phyloP scores from a whole-genome alignment of 176 grass and related monocot species.

The Musa beccarii region DNA sequence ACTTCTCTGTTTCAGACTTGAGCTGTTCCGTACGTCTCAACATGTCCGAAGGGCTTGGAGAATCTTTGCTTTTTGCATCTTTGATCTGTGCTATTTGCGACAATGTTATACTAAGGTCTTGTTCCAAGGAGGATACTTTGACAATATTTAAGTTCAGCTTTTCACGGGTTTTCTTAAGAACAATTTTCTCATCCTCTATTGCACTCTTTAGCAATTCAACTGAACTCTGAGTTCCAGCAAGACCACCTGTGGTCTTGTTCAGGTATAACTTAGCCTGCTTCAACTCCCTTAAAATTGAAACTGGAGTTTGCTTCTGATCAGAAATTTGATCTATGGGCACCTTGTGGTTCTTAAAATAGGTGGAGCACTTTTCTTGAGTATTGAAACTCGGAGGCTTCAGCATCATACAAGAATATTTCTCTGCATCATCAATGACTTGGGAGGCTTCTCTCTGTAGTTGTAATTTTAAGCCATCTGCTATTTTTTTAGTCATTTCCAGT shows the following conservation, averaged over 20 bases:
- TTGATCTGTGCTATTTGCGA: conserved; percentile 34
- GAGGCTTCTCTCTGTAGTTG: conserved; percentile 42
- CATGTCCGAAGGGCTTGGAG: conserved; percentile 44
- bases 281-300: conserved; percentile 57
- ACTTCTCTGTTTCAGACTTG: conserved; percentile 54
- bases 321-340: conserved; percentile 23
- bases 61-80: conserved; percentile 9
- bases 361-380: conserved; percentile 21
- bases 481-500: conserved; percentile 58
- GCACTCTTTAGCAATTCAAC: conserved; percentile 43
- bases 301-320: conserved; percentile 31
- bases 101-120: conserved; percentile 43
- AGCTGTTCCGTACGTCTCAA: conserved; percentile 50
- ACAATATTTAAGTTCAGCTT: conserved; percentile 38
- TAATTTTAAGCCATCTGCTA: conserved; percentile 55
- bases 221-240: conserved; percentile 3
- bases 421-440: conserved; percentile 15
- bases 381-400: conserved; percentile 22
- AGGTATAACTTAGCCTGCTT: conserved; percentile 80
- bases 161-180: conserved; percentile 60
- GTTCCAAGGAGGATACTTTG: conserved; percentile 38
- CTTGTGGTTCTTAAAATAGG: conserved; percentile 1
- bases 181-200: conserved; percentile 61
- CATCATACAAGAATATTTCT: background rate
- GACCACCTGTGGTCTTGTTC: conserved; percentile 38